Evolutionary conservation across 495 filamentous ascomycete genomes (phyloP).

Genomic region (Echria macrotheca): DNA sequence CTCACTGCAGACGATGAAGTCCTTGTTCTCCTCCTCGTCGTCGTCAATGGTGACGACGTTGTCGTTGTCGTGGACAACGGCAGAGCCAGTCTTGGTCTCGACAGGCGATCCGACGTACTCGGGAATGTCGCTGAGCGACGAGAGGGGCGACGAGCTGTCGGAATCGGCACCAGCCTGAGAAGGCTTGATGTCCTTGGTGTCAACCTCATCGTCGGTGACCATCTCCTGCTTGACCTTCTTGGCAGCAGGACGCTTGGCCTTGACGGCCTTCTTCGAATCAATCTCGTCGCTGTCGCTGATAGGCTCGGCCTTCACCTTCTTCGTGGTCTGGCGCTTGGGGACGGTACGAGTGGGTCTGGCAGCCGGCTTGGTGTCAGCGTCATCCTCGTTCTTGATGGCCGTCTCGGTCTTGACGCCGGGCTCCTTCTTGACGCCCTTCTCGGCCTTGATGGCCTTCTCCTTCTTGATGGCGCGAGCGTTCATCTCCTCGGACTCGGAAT

Average conservation of each 20-base stretch:
- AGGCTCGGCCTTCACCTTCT: background rate
- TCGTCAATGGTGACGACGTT: no score
- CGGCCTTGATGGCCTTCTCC: slow-evolving; percentile 23
- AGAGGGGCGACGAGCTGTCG: no score
- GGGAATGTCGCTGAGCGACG: no score
- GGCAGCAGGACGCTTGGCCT: background rate
- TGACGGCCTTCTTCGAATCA: background rate
- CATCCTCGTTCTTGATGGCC: background rate
- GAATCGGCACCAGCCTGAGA: no score
- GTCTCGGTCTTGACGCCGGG: slow-evolving; percentile 1
- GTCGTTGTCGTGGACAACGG: no score
- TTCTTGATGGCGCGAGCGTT: slow-evolving; percentile 31
- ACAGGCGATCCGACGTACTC: no score
- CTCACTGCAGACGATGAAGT: no score
- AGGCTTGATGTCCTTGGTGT: no score
- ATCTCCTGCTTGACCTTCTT: background rate
- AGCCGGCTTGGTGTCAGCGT: no score
- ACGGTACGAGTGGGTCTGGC: no score
- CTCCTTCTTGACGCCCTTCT: slow-evolving; percentile 15
- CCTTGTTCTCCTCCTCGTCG: no score
- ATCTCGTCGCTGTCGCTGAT: slow-evolving; percentile 1
- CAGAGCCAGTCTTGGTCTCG: no score
- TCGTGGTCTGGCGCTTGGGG: background rate
- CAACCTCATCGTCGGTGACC: background rate
- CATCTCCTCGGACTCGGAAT: slow-evolving; percentile 29